Evolutionary conservation across 768 basidiomycete genomes (phyloP).

Genomic region (Boletellus ananas): DNA sequence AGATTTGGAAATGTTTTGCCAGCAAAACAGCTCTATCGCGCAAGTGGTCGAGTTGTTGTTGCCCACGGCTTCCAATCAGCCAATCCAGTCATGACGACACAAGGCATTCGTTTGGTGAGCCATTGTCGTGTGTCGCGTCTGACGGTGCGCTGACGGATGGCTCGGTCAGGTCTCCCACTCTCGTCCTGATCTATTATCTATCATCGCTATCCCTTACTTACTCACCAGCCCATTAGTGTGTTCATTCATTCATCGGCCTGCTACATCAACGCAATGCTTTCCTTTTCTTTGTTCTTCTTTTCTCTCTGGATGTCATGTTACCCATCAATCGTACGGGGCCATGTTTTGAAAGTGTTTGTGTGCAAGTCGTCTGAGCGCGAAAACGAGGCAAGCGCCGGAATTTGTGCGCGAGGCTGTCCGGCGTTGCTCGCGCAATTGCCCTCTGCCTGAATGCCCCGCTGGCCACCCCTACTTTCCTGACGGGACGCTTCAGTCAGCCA

Average conservation of each 20-base stretch:
- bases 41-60: conserved; percentile 65
- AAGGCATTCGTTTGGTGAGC: conserved; percentile 22
- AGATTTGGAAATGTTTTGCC: conserved; percentile 79
- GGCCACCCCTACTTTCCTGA: conserved; percentile 14
- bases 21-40: conserved; percentile 86
- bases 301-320: conserved; percentile 14
- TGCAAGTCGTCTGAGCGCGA: background rate
- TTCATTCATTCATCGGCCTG: conserved; percentile 26
- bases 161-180: conserved; percentile 9
- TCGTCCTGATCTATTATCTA: conserved; percentile 28
- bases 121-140: background rate
- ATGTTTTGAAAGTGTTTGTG: too few relatives aligned
- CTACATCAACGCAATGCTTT: conserved; percentile 22
- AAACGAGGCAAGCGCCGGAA: background rate
- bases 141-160: conserved; percentile 9
- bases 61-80: conserved; percentile 43
- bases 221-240: conserved; percentile 25
- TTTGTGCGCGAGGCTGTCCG: conserved; percentile 20
- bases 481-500: conserved; percentile 20
- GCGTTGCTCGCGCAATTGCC: conserved; percentile 7
- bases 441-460: conserved; percentile 26
- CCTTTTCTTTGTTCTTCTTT: conserved; percentile 1
- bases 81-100: conserved; percentile 21
- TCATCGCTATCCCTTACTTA: conserved; percentile 22
- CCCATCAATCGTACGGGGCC: too few relatives aligned